phyloP scores from a whole-genome alignment of 768 basidiomycete genomes.

The Udeniomyces megalosporus region DNA sequence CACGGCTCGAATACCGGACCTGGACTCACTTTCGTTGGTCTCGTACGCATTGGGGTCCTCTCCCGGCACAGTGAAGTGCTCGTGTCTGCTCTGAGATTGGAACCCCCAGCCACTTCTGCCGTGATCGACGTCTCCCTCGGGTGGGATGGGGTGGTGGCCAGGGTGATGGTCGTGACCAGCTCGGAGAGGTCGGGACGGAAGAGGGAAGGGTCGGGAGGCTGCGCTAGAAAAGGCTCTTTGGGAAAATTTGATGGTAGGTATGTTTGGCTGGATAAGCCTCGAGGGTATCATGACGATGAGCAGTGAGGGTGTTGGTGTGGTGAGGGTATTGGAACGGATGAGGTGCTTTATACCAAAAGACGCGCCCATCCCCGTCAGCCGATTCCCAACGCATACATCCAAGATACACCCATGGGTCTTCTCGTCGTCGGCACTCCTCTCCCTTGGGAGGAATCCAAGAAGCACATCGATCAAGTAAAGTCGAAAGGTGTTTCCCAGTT shows the following conservation, averaged over 20 bases:
- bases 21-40: background rate
- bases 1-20: background rate
- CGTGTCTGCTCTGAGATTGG: background rate
- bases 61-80: background rate
- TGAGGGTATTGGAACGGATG: no score
- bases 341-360: no score
- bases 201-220: no score
- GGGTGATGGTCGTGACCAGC: no score
- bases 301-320: no score
- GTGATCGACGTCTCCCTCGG: slow-evolving; percentile 1
- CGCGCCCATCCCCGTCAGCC: no score
- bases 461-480: slow-evolving; percentile 75
- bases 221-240: no score
- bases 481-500: slow-evolving; percentile 90
- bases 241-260: no score
- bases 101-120: slow-evolving; percentile 3
- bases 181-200: no score
- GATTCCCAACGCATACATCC: no score
- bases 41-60: background rate
- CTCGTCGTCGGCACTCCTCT: slow-evolving; percentile 84
- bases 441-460: slow-evolving; percentile 74
- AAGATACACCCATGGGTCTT: slow-evolving; percentile 96
- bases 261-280: no score
- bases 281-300: no score
- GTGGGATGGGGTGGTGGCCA: background rate